phyloP scores from a whole-genome alignment of 768 basidiomycete species.

The Cantharellus cinnabarinus region DNA sequence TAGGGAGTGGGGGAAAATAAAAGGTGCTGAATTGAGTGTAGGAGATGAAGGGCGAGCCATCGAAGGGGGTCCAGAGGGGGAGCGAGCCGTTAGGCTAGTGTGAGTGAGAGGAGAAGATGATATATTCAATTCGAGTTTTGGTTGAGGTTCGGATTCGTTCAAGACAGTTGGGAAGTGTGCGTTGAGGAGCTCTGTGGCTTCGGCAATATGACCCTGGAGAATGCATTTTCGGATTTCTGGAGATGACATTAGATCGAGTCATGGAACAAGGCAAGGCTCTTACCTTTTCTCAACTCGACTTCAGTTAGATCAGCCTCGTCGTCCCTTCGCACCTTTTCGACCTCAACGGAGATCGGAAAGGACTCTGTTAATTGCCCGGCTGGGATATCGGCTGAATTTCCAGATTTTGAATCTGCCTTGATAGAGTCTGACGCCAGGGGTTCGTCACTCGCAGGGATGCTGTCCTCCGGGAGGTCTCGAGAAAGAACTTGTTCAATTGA shows the following conservation, averaged over 20 bases:
- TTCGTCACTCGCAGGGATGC: too few species aligned
- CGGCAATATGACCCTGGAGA: constrained; percentile 53
- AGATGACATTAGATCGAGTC: background rate
- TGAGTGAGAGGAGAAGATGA: background rate
- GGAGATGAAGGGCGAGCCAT: background rate
- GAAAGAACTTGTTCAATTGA: background rate
- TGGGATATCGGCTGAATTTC: too few species aligned
- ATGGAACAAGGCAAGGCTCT: constrained; percentile 10
- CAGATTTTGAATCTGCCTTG: background rate
- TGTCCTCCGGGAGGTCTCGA: background rate
- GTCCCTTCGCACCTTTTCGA: too few species aligned
- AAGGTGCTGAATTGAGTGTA: background rate
- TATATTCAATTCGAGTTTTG: background rate
- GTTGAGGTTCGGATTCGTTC: constrained; percentile 5
- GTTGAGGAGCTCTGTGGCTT: constrained; percentile 46
- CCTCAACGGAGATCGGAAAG: too few species aligned
- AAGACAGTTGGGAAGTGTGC: constrained; percentile 60
- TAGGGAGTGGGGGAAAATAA: constrained; percentile 24
- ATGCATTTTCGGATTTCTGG: constrained; percentile 52
- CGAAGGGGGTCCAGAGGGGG: constrained; percentile 2
- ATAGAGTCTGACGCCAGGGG: background rate
- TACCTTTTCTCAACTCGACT: constrained; percentile 36
- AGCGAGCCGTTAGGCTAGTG: background rate
- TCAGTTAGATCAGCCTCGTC: constrained; percentile 22
- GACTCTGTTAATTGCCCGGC: too few species aligned